Percentiles rank a stretch among this genome's conserved stretches.
Conservation (phyloP, 2,329 filamentous ascomycete genomes). For the Microsporum canis region DNA sequence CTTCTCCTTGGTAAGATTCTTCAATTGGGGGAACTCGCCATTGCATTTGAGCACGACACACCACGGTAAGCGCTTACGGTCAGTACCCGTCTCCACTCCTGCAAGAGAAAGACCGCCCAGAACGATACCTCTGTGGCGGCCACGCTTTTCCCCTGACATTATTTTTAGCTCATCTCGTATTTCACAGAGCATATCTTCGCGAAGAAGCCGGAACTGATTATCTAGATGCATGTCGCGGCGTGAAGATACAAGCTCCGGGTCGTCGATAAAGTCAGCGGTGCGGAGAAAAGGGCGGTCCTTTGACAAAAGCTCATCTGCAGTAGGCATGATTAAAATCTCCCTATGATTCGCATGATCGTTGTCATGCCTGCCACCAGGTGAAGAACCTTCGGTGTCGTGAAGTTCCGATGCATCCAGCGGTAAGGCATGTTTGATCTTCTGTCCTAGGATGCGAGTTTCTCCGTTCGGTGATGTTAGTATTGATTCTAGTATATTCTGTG, state of each 20-base stretch:
- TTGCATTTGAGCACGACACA: slow-evolving; percentile 36
- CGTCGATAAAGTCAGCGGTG: slow-evolving; percentile 11
- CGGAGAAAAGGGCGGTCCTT: slow-evolving; percentile 16
- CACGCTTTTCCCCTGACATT: slow-evolving; percentile 25
- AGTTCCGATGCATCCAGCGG: background rate
- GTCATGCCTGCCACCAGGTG: slow-evolving; percentile 35
- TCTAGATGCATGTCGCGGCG: slow-evolving; percentile 39
- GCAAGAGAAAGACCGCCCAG: slow-evolving; percentile 25
- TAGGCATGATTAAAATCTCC: slow-evolving; percentile 42
- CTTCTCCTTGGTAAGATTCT: slow-evolving; percentile 11
- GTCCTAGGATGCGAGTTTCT: background rate
- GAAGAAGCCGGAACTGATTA: slow-evolving; percentile 46
- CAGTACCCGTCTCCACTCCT: slow-evolving; percentile 15
- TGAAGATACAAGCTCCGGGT: slow-evolving; percentile 36
- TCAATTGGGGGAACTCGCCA: slow-evolving; percentile 37
- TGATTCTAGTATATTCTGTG: slow-evolving; percentile 17
- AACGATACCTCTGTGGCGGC: slow-evolving; percentile 13
- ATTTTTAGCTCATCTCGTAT: slow-evolving; percentile 39
- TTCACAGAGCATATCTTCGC: slow-evolving; percentile 46
- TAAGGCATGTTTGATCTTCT: background rate
- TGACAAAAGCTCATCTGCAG: slow-evolving; percentile 35
- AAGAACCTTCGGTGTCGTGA: background rate
- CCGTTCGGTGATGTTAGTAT: slow-evolving; percentile 20
- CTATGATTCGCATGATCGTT: slow-evolving; percentile 41
- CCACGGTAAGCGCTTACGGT: slow-evolving; percentile 20